Percentiles rank a stretch among this genome's conserved stretches.
These are phyloP conservation scores for Microcyclospora tardicrescens DNA, from an alignment of 2,329 filamentous ascomycete genomes.

Conservation along the genomic window DNA sequence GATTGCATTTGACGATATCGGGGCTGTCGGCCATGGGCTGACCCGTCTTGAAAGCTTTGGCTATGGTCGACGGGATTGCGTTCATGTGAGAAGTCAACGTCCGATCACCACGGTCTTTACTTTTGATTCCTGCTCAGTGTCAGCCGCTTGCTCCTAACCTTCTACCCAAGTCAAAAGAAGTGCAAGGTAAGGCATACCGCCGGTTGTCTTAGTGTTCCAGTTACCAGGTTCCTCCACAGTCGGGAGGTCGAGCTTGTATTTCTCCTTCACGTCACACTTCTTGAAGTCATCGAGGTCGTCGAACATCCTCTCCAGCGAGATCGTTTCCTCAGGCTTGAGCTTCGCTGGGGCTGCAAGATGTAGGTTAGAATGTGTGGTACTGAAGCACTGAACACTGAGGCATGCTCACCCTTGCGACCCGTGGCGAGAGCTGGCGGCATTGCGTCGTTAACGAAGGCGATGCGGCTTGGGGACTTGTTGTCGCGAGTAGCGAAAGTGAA, in stretches of 20 bases:
- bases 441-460: background rate
- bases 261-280: conserved; percentile 11
- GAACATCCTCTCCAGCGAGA: conserved; percentile 19
- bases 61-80: conserved; percentile 60
- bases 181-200: conserved; percentile 6
- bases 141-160: background rate
- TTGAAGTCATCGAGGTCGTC: conserved; percentile 15
- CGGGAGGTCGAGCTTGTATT: conserved; percentile 18
- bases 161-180: too few relatives aligned
- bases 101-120: conserved; percentile 7
- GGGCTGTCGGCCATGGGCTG: conserved; percentile 67
- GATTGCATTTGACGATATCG: conserved; percentile 73
- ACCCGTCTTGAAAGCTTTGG: conserved; percentile 69
- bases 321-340: conserved; percentile 7
- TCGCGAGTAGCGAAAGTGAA: too few relatives aligned
- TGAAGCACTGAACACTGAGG: background rate
- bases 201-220: conserved; percentile 20
- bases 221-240: conserved; percentile 21
- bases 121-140: conserved; percentile 6
- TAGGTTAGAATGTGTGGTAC: background rate
- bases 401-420: conserved; percentile 19
- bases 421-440: conserved; percentile 1
- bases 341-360: conserved; percentile 10
- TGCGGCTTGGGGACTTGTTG: too few relatives aligned
- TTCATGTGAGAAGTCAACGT: conserved; percentile 24